A percentile compares a stretch with the other conserved stretches of the same genome.
phyloP scores from a whole-genome alignment of 1,284 basidiomycete species.

The Chondrostereum purpureum region DNA sequence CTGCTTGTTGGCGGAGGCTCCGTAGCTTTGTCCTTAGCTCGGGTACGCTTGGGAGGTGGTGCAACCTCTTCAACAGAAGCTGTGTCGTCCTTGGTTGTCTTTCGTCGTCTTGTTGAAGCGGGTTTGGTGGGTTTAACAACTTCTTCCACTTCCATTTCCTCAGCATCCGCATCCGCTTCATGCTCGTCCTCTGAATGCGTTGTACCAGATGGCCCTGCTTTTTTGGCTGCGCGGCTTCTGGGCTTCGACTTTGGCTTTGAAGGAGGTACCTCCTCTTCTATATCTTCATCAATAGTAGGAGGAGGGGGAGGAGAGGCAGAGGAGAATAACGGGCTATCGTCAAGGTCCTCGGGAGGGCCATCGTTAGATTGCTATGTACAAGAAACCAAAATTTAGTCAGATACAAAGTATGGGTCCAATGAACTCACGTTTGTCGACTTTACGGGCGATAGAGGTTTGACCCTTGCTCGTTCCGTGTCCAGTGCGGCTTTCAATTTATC shows the following conservation, averaged over 20 bases:
- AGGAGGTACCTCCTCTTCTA: not conserved
- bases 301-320: not conserved
- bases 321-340: no score
- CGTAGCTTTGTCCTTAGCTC: no score
- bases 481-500: conserved; percentile 27
- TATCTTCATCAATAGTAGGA: conserved; percentile 3
- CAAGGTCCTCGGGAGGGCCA: no score
- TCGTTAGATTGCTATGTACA: no score
- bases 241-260: conserved; percentile 18
- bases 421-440: not conserved
- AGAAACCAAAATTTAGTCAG: no score
- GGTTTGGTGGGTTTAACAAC: no score
- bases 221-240: conserved; percentile 14
- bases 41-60: no score
- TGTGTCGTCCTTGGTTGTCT: no score
- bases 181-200: conserved; percentile 8
- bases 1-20: no score
- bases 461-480: conserved; percentile 10
- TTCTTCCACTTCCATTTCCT: conserved; percentile 7
- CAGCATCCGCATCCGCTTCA: conserved; percentile 5
- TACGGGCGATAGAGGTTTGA: not conserved
- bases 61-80: no score
- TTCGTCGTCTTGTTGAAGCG: no score
- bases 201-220: conserved; percentile 6
- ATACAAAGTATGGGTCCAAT: no score